Percentiles rank a stretch among this genome's conserved stretches.
Evolutionary conservation across 2,329 filamentous ascomycete genomes (phyloP).

Genomic region (Claviceps capensis): DNA sequence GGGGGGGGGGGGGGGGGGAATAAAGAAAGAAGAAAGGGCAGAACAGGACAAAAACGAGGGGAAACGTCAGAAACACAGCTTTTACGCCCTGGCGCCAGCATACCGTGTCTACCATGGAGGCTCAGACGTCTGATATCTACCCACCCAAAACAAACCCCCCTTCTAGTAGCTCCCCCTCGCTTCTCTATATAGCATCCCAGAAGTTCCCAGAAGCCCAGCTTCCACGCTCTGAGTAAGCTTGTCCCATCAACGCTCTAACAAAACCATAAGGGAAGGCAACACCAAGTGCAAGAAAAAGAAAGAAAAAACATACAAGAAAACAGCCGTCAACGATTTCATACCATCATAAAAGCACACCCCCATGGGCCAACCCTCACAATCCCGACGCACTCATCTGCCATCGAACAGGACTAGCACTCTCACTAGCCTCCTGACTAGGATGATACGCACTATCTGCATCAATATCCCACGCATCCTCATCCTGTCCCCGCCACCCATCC

Average conservation of each 20-base stretch:
- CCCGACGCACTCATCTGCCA: conserved; percentile 63
- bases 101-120: too few relatives aligned
- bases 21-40: neutral
- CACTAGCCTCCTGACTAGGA: conserved; percentile 59
- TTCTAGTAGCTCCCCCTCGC: neutral
- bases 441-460: conserved; percentile 70
- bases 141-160: neutral
- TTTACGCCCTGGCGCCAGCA: neutral
- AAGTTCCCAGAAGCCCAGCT: too few relatives aligned
- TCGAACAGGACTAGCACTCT: conserved; percentile 51
- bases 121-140: neutral
- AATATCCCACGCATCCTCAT: conserved; percentile 58
- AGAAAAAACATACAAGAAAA: too few relatives aligned
- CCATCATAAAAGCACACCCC: too few relatives aligned
- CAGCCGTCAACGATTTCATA: too few relatives aligned
- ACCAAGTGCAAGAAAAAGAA: too few relatives aligned
- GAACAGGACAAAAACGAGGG: neutral
- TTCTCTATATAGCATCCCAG: too few relatives aligned
- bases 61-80: neutral
- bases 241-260: too few relatives aligned
- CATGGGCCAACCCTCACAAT: conserved; percentile 10
- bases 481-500: conserved; percentile 23
- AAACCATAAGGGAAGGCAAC: too few relatives aligned
- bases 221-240: too few relatives aligned
- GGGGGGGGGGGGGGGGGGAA: neutral